Evolutionary conservation across 768 basidiomycete species (phyloP).

Genomic region (Russula vinacea): DNA sequence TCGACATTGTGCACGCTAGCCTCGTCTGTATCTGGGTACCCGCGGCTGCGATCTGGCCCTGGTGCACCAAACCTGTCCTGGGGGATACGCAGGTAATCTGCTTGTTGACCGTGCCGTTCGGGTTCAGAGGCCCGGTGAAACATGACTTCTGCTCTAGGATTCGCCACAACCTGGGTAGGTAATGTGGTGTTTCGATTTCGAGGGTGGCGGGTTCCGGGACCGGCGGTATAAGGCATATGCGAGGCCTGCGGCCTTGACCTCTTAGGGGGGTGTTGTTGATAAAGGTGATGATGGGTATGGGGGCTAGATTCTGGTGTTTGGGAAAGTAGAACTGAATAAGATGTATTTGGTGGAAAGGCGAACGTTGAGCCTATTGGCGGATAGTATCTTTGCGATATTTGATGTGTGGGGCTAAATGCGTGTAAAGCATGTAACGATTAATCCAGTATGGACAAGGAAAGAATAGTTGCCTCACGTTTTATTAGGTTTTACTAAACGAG

Average conservation of each 20-base stretch:
- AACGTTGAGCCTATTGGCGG: conserved; percentile 81
- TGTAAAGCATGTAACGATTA: background rate
- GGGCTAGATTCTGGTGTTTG: too few species aligned
- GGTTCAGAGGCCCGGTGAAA: background rate
- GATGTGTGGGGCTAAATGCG: conserved; percentile 44
- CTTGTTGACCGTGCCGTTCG: background rate
- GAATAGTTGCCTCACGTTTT: conserved; percentile 27
- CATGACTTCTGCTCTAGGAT: background rate
- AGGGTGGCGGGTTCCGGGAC: too few species aligned
- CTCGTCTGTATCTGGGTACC: background rate
- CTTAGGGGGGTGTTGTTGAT: too few species aligned
- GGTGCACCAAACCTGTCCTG: background rate
- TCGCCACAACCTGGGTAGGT: background rate
- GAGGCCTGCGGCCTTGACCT: too few species aligned
- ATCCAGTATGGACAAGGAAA: background rate
- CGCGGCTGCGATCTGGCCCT: background rate
- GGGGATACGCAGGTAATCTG: background rate
- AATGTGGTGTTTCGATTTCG: background rate
- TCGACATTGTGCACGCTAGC: background rate
- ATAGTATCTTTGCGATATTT: conserved; percentile 70
- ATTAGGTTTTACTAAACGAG: conserved; percentile 33
- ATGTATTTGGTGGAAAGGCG: conserved; percentile 23
- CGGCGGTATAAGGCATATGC: too few species aligned
- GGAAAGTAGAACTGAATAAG: conserved; percentile 30
- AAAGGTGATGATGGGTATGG: too few species aligned